Conservation (phyloP, 371 early-diverging fungal genomes). For the Mucor indicus region DNA sequence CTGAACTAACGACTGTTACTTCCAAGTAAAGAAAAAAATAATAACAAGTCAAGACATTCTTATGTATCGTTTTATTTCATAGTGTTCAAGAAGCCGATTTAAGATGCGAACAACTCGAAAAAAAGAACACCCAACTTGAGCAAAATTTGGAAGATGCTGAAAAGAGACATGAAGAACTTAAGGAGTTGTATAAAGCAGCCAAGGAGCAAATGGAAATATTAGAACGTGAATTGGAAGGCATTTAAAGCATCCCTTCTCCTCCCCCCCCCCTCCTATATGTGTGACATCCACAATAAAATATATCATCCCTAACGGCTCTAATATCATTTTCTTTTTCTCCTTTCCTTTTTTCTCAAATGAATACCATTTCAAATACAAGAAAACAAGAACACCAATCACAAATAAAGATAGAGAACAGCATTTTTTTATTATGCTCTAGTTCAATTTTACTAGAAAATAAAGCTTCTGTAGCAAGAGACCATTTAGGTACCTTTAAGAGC, state of each 20-base stretch:
- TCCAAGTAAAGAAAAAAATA: conserved; percentile 68
- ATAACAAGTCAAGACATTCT: background rate
- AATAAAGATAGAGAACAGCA: too few species aligned
- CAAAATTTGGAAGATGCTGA: conserved; percentile 59
- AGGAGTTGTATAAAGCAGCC: conserved; percentile 52
- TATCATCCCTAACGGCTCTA: too few species aligned
- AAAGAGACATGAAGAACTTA: conserved; percentile 58
- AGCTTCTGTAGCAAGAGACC: conserved; percentile 78
- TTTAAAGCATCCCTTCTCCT: too few species aligned
- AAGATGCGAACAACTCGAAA: conserved; percentile 67
- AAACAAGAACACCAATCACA: too few species aligned
- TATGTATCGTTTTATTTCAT: background rate
- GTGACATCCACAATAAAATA: too few species aligned
- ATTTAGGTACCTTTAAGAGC: conserved; percentile 68
- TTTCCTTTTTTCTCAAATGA: too few species aligned
- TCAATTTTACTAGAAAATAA: conserved; percentile 68
- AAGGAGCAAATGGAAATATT: conserved; percentile 68
- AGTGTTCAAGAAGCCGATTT: conserved; percentile 69
- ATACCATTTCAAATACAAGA: too few species aligned
- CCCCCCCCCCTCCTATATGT: too few species aligned
- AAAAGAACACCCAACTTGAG: conserved; percentile 62
- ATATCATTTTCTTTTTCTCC: too few species aligned
- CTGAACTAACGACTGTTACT: conserved; percentile 47
- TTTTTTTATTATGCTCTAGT: too few species aligned
- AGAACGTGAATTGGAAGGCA: conserved; percentile 68